Base-by-base conservation (phyloP, 2,329 filamentous ascomycete genomes). In the Xylaria sp. region DNA sequence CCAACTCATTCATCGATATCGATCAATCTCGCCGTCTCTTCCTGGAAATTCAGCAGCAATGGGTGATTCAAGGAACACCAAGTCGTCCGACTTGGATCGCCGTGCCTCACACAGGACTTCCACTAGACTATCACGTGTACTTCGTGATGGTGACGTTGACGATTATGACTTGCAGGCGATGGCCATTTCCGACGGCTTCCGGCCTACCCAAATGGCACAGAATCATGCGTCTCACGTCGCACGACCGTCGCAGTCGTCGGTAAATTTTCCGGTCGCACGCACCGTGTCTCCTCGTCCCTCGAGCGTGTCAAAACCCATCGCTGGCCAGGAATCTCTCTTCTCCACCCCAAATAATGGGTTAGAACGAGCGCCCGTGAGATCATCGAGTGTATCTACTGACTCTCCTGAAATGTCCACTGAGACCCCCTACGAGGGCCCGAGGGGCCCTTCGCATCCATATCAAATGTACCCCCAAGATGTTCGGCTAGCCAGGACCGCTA, bases 391-490 rank as follows among this genome's bases (percentile, higher is more conserved):
- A 12, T 82, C 81, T 3, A 81, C 80, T 52, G 77, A 79, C 1
- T 78, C 80, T n/a, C 77, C 80, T 2, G 79, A 81, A 48, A 76
- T 85, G 23, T 78, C 80, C 39, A 71, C 84, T 3, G 86, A 93
- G 66, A 90, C 88, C 67, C 91, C 91, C 13, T 92, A 94, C 73
- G 87, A 87, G 63, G 91, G 90, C 7, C 88, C 90, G 1, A 89
- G 87, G 3, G 91, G 90, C 2, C 93, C 94, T 20, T 96, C 92
- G 63, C 92, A 96, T 80, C 92, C 93, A 0, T 97, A 97, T 78
- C 89, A 88, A 74, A 91, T 95, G 89, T 97, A 97, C 79, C 89
- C 91, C 7, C 94, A 97, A 78, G 88, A 89, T 65, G 87, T 91
- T 64, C 81, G 80, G 65, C 59, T 80, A 50, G 77, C 77, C 50